Conservation (phyloP, 1,139 yeast species). For the Suhomyces bolitotheri region DNA sequence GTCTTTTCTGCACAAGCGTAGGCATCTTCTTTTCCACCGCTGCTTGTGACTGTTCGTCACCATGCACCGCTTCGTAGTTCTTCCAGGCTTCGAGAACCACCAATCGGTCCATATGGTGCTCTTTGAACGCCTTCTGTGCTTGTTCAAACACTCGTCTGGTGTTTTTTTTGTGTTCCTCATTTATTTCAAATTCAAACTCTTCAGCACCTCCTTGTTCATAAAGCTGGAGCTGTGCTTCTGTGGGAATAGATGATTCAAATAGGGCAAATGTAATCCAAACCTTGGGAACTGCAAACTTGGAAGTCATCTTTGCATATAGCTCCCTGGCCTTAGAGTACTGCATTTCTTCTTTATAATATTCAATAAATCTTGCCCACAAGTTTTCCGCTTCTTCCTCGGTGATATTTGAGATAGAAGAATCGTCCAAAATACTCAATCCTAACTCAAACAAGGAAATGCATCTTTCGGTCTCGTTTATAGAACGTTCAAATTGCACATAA, state of each 20-base stretch:
- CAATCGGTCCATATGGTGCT: slow-evolving; percentile 48
- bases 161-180: slow-evolving; percentile 50
- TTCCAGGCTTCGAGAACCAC: slow-evolving; percentile 63
- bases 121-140: slow-evolving; percentile 51
- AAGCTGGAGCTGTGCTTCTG: slow-evolving; percentile 46
- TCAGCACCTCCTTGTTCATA: slow-evolving; percentile 43
- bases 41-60: slow-evolving; percentile 41
- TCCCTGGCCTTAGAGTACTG: slow-evolving; percentile 59
- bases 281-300: slow-evolving; percentile 34
- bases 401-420: slow-evolving; percentile 2
- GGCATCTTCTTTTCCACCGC: slow-evolving; percentile 56
- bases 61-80: slow-evolving; percentile 66
- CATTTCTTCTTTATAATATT: slow-evolving; percentile 58
- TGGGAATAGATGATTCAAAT: slow-evolving; percentile 70
- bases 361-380: slow-evolving; percentile 54
- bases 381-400: slow-evolving; percentile 12
- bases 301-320: slow-evolving; percentile 47
- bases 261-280: slow-evolving; percentile 71
- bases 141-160: slow-evolving; percentile 59
- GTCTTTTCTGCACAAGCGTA: slow-evolving; percentile 49
- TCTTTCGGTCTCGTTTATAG: slow-evolving; percentile 69
- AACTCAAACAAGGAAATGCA: slow-evolving; percentile 61
- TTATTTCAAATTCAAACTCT: slow-evolving; percentile 54
- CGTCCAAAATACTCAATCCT: slow-evolving; percentile 34
- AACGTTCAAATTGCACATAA: slow-evolving; percentile 68